phyloP scores from a whole-genome alignment of 1,139 yeast species.

The Blastobotrys buckinghamii region DNA sequence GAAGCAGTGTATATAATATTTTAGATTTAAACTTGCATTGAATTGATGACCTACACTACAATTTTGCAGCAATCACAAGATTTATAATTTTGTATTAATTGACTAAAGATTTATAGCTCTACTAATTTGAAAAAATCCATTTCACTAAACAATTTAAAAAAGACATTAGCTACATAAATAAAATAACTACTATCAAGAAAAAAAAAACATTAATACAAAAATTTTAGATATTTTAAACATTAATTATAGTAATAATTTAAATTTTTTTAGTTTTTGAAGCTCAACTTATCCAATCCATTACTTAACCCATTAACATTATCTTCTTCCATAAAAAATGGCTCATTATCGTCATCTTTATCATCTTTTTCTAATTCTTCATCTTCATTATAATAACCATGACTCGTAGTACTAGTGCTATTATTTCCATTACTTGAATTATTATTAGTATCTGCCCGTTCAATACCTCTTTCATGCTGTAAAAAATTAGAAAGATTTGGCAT shows the following conservation, averaged over 20 bases:
- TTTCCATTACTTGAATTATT: background rate
- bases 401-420: background rate
- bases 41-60: too few species aligned
- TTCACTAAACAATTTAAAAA: background rate
- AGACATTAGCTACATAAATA: too few species aligned
- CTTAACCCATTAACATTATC: slow-evolving; percentile 10
- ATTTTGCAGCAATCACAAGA: too few species aligned
- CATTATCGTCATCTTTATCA: slow-evolving; percentile 19
- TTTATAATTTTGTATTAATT: too few species aligned
- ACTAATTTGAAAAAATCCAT: background rate
- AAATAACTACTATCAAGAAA: too few species aligned
- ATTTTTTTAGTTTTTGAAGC: background rate
- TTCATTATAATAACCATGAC: background rate
- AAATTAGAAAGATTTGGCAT: background rate
- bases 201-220: background rate
- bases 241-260: background rate
- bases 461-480: background rate
- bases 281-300: background rate
- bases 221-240: too few species aligned
- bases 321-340: slow-evolving; percentile 28
- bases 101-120: too few species aligned
- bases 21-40: too few species aligned
- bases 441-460: background rate
- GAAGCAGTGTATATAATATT: too few species aligned
- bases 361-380: background rate